These are phyloP conservation scores for Alternaria alternata DNA, from an alignment of 2,329 filamentous ascomycete species.

Conservation along the genomic window DNA sequence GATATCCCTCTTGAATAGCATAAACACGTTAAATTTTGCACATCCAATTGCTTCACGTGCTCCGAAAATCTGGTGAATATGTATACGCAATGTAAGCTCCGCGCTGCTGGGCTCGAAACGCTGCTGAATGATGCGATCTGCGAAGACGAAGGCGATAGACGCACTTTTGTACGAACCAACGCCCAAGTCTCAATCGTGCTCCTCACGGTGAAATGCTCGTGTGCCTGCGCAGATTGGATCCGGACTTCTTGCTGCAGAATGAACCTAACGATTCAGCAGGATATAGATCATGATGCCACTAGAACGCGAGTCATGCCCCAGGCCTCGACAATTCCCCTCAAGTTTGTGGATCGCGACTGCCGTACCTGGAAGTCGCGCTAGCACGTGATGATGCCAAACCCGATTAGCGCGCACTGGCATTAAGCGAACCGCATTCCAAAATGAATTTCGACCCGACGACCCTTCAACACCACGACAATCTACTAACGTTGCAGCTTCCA, in stretches of 20 bases:
- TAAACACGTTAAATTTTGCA: constrained; percentile 3
- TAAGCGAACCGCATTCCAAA: constrained; percentile 6
- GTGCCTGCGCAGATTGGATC: background rate
- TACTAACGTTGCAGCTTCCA: constrained; percentile 49
- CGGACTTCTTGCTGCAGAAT: background rate
- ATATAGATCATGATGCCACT: background rate
- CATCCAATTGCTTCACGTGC: background rate
- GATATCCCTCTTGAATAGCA: constrained; percentile 4
- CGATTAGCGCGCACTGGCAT: constrained; percentile 14
- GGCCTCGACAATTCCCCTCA: background rate
- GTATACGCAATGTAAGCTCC: background rate
- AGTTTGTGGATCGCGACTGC: background rate
- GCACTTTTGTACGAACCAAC: no score
- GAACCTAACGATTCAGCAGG: background rate
- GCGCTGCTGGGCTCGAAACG: background rate
- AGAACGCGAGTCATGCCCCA: no score
- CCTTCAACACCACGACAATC: constrained; percentile 35
- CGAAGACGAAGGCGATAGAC: background rate
- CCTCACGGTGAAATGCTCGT: background rate
- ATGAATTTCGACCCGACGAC: constrained; percentile 26
- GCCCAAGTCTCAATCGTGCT: background rate
- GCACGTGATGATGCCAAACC: constrained; percentile 18
- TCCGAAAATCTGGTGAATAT: background rate
- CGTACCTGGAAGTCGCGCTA: constrained; percentile 8
- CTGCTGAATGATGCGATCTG: background rate